Evolutionary conservation across 164 flowering plant genomes (phyloP).

Genomic region (Pachysandra terminalis): DNA sequence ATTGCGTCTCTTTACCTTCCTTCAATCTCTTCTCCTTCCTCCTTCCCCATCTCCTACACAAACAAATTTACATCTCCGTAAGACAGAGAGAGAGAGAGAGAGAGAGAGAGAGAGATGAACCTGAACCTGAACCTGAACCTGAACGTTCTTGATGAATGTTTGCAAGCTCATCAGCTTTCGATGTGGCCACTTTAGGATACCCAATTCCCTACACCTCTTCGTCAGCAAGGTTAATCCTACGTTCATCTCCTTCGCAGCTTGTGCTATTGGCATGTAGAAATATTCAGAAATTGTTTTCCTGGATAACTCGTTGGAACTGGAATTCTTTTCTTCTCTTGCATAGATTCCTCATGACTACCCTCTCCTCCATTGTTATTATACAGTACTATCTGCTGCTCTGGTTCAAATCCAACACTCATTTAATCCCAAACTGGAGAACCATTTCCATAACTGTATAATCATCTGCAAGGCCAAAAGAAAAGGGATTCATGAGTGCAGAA

Average conservation of each 20-base stretch:
- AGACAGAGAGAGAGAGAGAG: not conserved
- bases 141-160: conserved; percentile 64
- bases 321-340: conserved; percentile 8
- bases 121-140: too few species aligned
- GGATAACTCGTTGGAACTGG: conserved; percentile 28
- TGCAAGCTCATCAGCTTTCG: conserved; percentile 70
- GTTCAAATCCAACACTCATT: conserved; percentile 3
- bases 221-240: conserved; percentile 69
- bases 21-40: conserved; percentile 32
- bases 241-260: conserved; percentile 69
- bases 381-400: conserved; percentile 8
- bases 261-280: conserved; percentile 75
- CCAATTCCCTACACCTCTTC: conserved; percentile 74
- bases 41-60: conserved; percentile 43
- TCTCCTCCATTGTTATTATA: not conserved
- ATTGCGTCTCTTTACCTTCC: conserved; percentile 40
- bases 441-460: conserved; percentile 8
- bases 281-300: conserved; percentile 40
- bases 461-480: too few species aligned
- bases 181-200: conserved; percentile 74
- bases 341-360: conserved; percentile 1
- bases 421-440: conserved; percentile 18
- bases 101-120: not conserved
- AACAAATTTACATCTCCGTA: not conserved
- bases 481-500: too few species aligned